Percentiles rank a stretch among this genome's conserved stretches.
phyloP scores from a whole-genome alignment of 257 asterid genomes.

The Solanum ahanhuiri region DNA sequence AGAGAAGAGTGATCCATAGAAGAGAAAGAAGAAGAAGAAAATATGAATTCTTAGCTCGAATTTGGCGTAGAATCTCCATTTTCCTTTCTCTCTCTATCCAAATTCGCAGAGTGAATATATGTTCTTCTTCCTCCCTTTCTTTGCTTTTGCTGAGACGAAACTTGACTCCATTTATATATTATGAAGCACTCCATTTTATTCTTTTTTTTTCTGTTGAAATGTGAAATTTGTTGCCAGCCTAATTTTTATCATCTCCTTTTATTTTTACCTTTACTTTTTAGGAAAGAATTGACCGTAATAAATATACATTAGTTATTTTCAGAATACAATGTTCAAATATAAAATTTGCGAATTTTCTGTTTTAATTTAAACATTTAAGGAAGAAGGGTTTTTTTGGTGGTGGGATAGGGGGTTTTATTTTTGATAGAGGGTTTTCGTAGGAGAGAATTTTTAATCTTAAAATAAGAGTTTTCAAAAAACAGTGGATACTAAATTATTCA shows the following conservation, averaged over 20 bases:
- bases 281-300: neutral
- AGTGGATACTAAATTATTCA: neutral
- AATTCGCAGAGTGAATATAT: neutral
- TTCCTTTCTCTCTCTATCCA: neutral
- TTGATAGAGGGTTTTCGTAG: too few species aligned
- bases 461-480: neutral
- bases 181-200: neutral
- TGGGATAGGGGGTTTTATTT: neutral
- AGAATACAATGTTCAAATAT: neutral
- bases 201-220: neutral
- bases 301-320: neutral
- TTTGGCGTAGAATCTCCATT: neutral
- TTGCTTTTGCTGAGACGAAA: neutral
- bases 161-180: neutral
- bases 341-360: neutral
- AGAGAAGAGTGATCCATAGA: neutral
- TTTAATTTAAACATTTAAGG: neutral
- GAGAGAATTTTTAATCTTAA: neutral
- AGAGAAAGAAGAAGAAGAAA: neutral
- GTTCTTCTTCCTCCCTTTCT: neutral
- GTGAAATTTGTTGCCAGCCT: neutral
- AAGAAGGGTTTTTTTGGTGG: neutral
- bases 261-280: neutral
- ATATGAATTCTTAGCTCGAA: neutral
- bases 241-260: neutral